Conservation (phyloP, 1,139 yeast genomes). For the Pichia sp. region DNA sequence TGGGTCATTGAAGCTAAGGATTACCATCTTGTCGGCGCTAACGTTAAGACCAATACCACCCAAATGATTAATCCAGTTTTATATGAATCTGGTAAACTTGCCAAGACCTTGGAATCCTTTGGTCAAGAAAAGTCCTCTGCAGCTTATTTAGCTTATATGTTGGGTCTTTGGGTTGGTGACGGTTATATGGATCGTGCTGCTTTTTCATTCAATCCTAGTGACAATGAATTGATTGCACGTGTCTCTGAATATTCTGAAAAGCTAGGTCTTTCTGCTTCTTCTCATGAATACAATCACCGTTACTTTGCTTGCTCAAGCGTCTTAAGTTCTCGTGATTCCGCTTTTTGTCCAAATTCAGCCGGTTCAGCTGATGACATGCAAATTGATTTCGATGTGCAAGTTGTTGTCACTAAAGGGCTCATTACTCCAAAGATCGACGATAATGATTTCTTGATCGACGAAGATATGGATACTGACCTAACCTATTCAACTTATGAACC, state of each 20-base stretch:
- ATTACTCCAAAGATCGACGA: background rate
- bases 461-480: background rate
- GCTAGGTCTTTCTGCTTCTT: conserved; percentile 23
- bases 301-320: background rate
- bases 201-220: conserved; percentile 31
- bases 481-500: background rate
- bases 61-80: conserved; percentile 37
- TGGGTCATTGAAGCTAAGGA: conserved; percentile 39
- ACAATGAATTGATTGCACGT: conserved; percentile 23
- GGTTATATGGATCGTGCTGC: conserved; percentile 21
- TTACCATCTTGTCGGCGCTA: conserved; percentile 23
- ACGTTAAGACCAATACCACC: conserved; percentile 30
- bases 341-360: background rate
- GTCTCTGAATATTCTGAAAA: conserved; percentile 22
- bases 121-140: background rate
- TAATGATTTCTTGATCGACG: background rate
- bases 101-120: background rate
- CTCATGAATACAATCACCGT: background rate
- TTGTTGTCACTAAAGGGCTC: background rate
- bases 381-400: conserved; percentile 2
- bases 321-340: background rate
- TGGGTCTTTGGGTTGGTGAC: conserved; percentile 33
- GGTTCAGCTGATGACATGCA: conserved; percentile 12
- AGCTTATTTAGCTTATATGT: conserved; percentile 33
- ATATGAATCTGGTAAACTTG: conserved; percentile 26